These are phyloP conservation scores for Hypoxylon cercidicola DNA, from an alignment of 495 filamentous ascomycete species.

Conservation along the genomic window DNA sequence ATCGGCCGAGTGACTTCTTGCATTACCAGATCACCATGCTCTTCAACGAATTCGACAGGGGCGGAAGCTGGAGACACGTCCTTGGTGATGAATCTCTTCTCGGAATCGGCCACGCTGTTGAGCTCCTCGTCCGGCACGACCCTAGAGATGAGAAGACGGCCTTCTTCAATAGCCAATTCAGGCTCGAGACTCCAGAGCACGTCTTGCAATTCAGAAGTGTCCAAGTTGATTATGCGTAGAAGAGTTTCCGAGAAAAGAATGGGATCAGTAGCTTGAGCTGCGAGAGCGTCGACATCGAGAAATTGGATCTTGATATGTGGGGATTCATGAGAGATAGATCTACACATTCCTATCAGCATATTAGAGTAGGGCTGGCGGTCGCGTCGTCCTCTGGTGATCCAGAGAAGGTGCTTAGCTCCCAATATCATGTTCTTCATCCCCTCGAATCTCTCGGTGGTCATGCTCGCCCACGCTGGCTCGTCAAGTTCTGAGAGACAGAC, in stretches of 20 bases:
- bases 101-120: conserved; percentile 12
- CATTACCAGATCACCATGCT: background rate
- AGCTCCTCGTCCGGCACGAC: background rate
- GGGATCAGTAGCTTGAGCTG: too few relatives aligned
- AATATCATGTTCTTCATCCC: too few relatives aligned
- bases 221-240: background rate
- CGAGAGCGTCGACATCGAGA: background rate
- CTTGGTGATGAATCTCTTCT: background rate
- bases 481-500: too few relatives aligned
- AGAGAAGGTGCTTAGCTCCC: too few relatives aligned
- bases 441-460: too few relatives aligned
- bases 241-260: background rate
- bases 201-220: conserved; percentile 13
- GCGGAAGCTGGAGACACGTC: background rate
- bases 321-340: too few relatives aligned
- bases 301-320: background rate
- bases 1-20: too few relatives aligned
- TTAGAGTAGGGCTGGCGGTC: too few relatives aligned
- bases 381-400: too few relatives aligned
- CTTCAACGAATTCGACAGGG: background rate
- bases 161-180: conserved; percentile 42
- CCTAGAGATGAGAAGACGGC: conserved; percentile 14
- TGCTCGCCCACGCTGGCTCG: too few relatives aligned
- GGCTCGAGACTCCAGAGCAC: conserved; percentile 24
- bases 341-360: too few relatives aligned